Evolutionary conservation across 2,329 filamentous ascomycete genomes (phyloP), one percentile per base, ranked within the genome.

Genomic region (Arthrobotrys pseudoclavata): DNA sequence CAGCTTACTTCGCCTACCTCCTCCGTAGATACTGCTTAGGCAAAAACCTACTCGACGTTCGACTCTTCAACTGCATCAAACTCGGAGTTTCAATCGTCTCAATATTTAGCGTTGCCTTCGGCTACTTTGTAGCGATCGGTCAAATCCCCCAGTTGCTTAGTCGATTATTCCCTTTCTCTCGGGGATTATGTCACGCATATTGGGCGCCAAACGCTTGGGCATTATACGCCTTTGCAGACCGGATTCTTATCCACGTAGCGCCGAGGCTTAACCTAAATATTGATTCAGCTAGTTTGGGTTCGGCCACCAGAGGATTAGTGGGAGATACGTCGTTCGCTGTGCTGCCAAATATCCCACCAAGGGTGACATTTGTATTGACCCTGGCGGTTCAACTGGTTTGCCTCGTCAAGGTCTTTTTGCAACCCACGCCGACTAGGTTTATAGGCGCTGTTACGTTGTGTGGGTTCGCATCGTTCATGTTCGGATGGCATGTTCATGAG

Each of bases 181-280:
- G 96, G 76, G 96, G 96, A 0, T 86, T 99, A 3, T 98, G 95
- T 83, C 96, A 99, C 85, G 96, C 96, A 0, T 99, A 99, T 84
- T 99, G 96, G 96, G 96, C 96, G 12, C 94, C 96, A 0, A 99
- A 99, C 81, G 86, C 97, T 0, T 99, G 96, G 96, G 95, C 96
- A 0, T 88, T 98, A 83, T 99, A 99, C 84, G 97, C 96, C 0
- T 97, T 98, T 83, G 85, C 88, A 1, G 96, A 99, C 82, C 88
- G 96, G 66, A 85, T 93, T 6, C 83, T 99, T 80, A 97, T 99
- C 76, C 89, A 90, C 81, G 93, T 94, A 81, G 94, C 94, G 7
- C 95, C 96, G 40, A 90, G 90, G 69, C 84, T 98, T 4, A 92
- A 93, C 4, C 86, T 97, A 15, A 83, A 88, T 0, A 87, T 98